These are phyloP conservation scores for Acanthochlamys bracteata DNA, from an alignment of 106 monocot genomes.

Conservation along the genomic window DNA sequence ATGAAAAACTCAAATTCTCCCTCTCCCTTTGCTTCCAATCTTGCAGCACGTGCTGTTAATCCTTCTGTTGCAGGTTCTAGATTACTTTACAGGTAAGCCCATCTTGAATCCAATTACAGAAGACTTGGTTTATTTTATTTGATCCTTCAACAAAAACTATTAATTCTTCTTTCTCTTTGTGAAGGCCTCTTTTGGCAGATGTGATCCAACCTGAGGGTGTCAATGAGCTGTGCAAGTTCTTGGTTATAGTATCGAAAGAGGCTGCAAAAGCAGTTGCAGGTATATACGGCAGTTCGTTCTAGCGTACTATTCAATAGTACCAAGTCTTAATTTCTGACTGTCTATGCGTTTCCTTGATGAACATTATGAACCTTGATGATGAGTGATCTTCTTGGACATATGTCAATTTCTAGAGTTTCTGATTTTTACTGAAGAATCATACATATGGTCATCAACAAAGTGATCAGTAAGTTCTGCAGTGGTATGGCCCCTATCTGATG, in stretches of 20 bases:
- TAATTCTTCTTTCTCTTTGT: background rate
- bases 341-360: too few species aligned
- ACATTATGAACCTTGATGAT: too few species aligned
- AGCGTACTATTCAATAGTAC: too few species aligned
- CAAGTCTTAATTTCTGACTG: too few species aligned
- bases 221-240: constrained; percentile 84
- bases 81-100: constrained; percentile 63
- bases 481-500: too few species aligned
- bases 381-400: too few species aligned
- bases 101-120: background rate
- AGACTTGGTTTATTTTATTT: too few species aligned
- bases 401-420: too few species aligned
- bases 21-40: constrained; percentile 31
- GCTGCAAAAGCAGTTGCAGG: constrained; percentile 48
- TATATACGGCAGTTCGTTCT: background rate
- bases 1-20: constrained; percentile 22
- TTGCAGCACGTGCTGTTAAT: constrained; percentile 24
- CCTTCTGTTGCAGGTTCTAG: constrained; percentile 35
- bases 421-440: too few species aligned
- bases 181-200: constrained; percentile 80
- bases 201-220: constrained; percentile 72
- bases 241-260: constrained; percentile 67
- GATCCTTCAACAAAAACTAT: too few species aligned
- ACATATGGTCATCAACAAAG: too few species aligned
- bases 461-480: too few species aligned